Evolutionary conservation across 106 monocot species (phyloP).

Genomic region (Dactylorhiza incarnata): DNA sequence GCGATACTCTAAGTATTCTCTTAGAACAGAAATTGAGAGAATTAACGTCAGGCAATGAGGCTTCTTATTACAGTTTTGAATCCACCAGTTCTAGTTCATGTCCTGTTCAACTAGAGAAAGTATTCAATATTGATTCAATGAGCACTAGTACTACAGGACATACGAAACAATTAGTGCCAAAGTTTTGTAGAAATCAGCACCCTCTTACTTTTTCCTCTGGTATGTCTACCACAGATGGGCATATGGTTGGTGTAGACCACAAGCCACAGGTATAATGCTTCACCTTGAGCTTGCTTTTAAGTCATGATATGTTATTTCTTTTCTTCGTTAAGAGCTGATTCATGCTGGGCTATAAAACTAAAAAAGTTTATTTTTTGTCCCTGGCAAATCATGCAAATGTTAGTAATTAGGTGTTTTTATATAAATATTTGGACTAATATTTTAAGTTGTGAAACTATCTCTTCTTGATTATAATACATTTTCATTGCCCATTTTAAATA

Average conservation of each 20-base stretch:
- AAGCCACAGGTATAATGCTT: slow-evolving; percentile 22
- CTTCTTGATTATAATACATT: not conserved
- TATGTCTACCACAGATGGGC: slow-evolving; percentile 14
- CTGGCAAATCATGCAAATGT: not conserved
- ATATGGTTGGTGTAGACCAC: slow-evolving; percentile 12
- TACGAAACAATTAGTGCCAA: slow-evolving; percentile 13
- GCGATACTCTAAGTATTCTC: slow-evolving; percentile 67
- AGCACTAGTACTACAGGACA: slow-evolving; percentile 3
- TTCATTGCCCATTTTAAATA: too few relatives aligned
- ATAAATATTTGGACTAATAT: not conserved
- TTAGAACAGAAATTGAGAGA: slow-evolving; percentile 86
- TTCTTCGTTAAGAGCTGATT: not conserved
- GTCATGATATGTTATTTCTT: not conserved
- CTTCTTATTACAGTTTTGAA: slow-evolving; percentile 25
- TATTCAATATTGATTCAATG: slow-evolving; percentile 14
- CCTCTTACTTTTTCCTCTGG: slow-evolving; percentile 4
- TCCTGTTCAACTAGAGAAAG: slow-evolving; percentile 20
- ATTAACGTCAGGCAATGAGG: slow-evolving; percentile 36
- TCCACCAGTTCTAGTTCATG: slow-evolving; percentile 17
- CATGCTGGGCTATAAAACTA: too few relatives aligned
- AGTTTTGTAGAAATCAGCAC: slow-evolving; percentile 15
- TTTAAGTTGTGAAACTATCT: not conserved
- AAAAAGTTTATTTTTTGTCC: not conserved
- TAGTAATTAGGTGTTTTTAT: not conserved
- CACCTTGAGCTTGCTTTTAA: not conserved